Percentiles rank a stretch among this genome's conserved stretches.
Evolutionary conservation across 768 basidiomycete genomes (phyloP).

Genomic region (Trametes maxima): DNA sequence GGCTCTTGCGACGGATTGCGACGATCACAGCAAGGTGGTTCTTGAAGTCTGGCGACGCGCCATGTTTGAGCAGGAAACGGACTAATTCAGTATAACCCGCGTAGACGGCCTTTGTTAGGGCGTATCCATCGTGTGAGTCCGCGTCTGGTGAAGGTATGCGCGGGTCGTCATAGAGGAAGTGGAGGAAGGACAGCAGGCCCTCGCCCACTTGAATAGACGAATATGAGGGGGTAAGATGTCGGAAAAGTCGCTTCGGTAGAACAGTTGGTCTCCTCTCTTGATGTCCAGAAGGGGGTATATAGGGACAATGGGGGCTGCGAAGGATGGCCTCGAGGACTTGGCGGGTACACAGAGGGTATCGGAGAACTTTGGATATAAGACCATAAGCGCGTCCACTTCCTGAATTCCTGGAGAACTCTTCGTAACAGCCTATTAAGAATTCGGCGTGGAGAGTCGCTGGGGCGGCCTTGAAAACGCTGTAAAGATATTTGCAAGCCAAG

Average conservation of each 20-base stretch:
- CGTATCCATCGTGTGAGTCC: slow-evolving; percentile 80
- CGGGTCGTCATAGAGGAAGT: slow-evolving; percentile 51
- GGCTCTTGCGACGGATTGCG: slow-evolving; percentile 72
- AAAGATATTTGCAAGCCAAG: slow-evolving; percentile 52
- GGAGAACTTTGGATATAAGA: slow-evolving; percentile 52
- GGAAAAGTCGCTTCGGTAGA: slow-evolving; percentile 71
- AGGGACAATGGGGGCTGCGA: slow-evolving; percentile 24
- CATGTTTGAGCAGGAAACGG: slow-evolving; percentile 66
- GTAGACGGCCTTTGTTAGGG: slow-evolving; percentile 77
- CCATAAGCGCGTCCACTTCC: not conserved
- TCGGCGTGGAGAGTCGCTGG: slow-evolving; percentile 62
- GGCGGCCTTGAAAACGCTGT: slow-evolving; percentile 55
- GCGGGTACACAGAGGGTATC: slow-evolving; percentile 50
- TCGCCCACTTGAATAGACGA: slow-evolving; percentile 52
- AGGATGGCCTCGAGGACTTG: slow-evolving; percentile 52
- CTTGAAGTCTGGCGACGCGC: slow-evolving; percentile 69
- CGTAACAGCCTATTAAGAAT: slow-evolving; percentile 54
- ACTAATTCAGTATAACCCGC: slow-evolving; percentile 66
- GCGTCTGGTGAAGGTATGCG: slow-evolving; percentile 46
- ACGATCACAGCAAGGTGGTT: slow-evolving; percentile 67
- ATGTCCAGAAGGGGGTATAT: not conserved
- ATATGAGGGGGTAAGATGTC: slow-evolving; percentile 40
- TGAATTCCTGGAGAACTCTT: slow-evolving; percentile 18
- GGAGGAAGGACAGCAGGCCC: slow-evolving; percentile 67
- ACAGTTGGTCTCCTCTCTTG: slow-evolving; percentile 36